Conservation (phyloP, 2,329 filamentous ascomycete species). For the Fusarium tricinctum region DNA sequence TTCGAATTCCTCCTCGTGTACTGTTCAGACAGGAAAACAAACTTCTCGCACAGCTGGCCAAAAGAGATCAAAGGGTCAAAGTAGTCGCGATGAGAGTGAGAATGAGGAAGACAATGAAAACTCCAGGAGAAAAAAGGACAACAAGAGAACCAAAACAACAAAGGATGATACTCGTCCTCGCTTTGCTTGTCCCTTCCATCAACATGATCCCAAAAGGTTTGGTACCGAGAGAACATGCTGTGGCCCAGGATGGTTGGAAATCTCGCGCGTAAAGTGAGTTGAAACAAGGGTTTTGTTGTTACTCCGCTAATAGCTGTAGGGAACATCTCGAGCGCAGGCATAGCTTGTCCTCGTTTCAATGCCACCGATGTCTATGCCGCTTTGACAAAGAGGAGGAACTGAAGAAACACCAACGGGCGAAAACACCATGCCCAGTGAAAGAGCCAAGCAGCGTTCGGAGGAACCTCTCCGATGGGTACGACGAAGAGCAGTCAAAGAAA, state of each 20-base stretch:
- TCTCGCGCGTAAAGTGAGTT: constrained; percentile 48
- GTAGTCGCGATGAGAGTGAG: constrained; percentile 50
- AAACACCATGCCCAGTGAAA: constrained; percentile 37
- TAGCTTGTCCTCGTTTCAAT: constrained; percentile 40
- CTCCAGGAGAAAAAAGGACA: constrained; percentile 51
- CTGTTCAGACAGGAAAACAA: constrained; percentile 19
- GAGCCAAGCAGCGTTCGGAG: constrained; percentile 26
- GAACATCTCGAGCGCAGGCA: constrained; percentile 46
- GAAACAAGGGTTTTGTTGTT: neutral
- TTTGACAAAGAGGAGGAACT: constrained; percentile 41
- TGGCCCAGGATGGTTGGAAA: constrained; percentile 43
- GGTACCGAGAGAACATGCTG: constrained; percentile 43
- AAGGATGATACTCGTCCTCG: constrained; percentile 49
- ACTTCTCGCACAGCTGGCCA: constrained; percentile 31
- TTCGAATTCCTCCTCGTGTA: constrained; percentile 38
- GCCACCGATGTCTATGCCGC: constrained; percentile 36
- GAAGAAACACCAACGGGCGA: constrained; percentile 42
- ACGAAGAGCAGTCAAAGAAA: constrained; percentile 42
- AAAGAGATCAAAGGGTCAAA: constrained; percentile 37
- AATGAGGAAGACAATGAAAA: constrained; percentile 49
- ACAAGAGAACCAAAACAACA: constrained; percentile 56
- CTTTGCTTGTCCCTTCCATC: constrained; percentile 56
- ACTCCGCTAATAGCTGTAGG: constrained; percentile 22
- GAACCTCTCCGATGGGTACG: constrained; percentile 43
- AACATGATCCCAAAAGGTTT: constrained; percentile 51